Evolutionary conservation across 2,329 filamentous ascomycete species (phyloP).

Genomic region (Cyclaneusma minus): DNA sequence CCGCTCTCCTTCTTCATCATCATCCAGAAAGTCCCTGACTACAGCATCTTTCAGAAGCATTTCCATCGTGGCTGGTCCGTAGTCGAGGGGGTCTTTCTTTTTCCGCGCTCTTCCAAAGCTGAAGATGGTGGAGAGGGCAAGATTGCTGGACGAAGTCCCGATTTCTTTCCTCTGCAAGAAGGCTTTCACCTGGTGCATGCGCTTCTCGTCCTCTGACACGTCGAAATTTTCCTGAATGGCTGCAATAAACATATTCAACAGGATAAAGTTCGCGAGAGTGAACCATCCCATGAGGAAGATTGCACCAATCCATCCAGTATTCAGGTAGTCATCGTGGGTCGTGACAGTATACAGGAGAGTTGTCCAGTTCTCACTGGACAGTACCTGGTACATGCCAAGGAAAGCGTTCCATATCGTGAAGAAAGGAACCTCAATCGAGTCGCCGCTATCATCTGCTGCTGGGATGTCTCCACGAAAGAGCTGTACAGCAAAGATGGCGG

Average conservation of each 20-base stretch:
- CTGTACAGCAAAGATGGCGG: constrained; percentile 84
- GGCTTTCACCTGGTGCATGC: constrained; percentile 86
- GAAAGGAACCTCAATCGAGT: constrained; percentile 60
- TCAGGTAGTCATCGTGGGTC: constrained; percentile 41
- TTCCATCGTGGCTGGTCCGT: constrained; percentile 80
- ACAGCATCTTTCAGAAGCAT: constrained; percentile 96
- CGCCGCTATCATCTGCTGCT: constrained; percentile 38
- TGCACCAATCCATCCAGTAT: constrained; percentile 85
- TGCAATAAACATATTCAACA: constrained; percentile 99
- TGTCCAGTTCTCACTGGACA: constrained; percentile 97
- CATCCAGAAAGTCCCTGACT: constrained; percentile 85
- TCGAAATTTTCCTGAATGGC: constrained; percentile 99
- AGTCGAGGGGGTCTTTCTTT: constrained; percentile 72
- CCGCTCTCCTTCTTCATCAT: constrained; percentile 29
- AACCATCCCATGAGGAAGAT: constrained; percentile 92
- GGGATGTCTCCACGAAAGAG: constrained; percentile 82
- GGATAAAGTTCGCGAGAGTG: constrained; percentile 85
- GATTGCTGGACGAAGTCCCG: constrained; percentile 52
- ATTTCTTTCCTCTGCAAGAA: constrained; percentile 87
- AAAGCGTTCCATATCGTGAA: constrained; percentile 90
- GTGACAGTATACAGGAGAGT: constrained; percentile 72
- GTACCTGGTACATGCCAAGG: constrained; percentile 90
- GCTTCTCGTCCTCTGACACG: constrained; percentile 95
- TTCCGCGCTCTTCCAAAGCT: constrained; percentile 42
- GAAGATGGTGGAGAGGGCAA: constrained; percentile 61